Percentiles rank a stretch among this genome's conserved stretches.
Evolutionary conservation across 2,329 filamentous ascomycete species (phyloP).

Genomic region (Pestalotiopsis sp.): DNA sequence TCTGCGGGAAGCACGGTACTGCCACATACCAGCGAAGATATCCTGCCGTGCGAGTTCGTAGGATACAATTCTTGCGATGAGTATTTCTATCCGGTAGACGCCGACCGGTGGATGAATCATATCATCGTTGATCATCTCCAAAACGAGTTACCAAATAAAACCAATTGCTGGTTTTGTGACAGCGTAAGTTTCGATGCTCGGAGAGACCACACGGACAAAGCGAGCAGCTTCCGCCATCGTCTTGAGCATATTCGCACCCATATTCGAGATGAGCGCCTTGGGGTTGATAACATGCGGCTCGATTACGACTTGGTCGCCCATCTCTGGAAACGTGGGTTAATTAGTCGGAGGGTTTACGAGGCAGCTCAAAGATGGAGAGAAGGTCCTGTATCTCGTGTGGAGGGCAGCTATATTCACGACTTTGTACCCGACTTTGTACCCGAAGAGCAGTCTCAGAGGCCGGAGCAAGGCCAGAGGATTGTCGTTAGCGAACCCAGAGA

Average conservation of each 20-base stretch:
- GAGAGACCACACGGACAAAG: constrained; percentile 10
- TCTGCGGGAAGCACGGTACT: not conserved
- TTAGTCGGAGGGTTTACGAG: constrained; percentile 13
- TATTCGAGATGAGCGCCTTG: constrained; percentile 29
- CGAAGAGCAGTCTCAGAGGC: not conserved
- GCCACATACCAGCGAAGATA: not conserved
- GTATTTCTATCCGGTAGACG: constrained; percentile 38
- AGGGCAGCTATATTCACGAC: no score
- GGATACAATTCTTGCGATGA: constrained; percentile 34
- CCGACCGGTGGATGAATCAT: constrained; percentile 47
- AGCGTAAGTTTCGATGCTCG: constrained; percentile 28
- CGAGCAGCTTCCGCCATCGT: constrained; percentile 35
- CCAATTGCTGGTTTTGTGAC: constrained; percentile 54
- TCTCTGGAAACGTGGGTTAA: constrained; percentile 22
- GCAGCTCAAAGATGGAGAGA: not conserved
- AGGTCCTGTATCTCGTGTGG: not conserved
- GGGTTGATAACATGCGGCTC: constrained; percentile 63
- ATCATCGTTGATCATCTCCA: constrained; percentile 36
- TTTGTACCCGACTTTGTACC: not conserved
- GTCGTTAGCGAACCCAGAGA: not conserved
- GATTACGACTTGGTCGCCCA: constrained; percentile 90
- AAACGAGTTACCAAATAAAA: constrained; percentile 33
- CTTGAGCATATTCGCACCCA: constrained; percentile 53
- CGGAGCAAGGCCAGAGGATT: not conserved
- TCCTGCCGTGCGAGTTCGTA: constrained; percentile 48